Base-by-base conservation (phyloP, 306 rosid genomes). In the Cicer pinnatifidum region DNA sequence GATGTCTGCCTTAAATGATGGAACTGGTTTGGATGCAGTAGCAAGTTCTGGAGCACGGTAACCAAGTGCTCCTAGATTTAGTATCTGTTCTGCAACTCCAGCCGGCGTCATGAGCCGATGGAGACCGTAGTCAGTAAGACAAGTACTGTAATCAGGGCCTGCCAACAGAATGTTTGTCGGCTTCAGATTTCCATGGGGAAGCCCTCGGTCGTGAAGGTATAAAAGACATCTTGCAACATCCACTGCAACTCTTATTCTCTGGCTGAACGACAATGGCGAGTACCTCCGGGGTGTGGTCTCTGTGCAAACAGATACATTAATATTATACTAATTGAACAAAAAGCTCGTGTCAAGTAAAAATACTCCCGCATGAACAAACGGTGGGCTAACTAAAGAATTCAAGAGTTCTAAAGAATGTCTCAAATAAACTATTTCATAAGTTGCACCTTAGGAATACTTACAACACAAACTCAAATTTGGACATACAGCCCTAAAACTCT, bases 51-150 rank as follows among this genome's bases (percentile, higher is more conserved):
- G 91, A 62, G 98, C 91, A 11, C 98, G 87, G 80, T 94, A 91
- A 63, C 98, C 98, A 1, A 94, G 94, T 11, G 98, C 98, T 80
- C 98, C 98, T 8, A 94, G 90, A 80, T 89, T 94, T 40, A 91
- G 83, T 74, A 94, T 84, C 87, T 94, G 98, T 81, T 94, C 98
- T 0, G 95, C 93, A 57, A 91, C 85, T 54, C 98, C 98, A 37
- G 89, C 88, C 4, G 84, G 89, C 0, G 94, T 94, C 98, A 94
- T 94, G 39, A 94, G 88, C 78, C 98, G 94, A 68, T 94, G 97
- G 63, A 94, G 92, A 75, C 96, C 85, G 13, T 89, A 91, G 69
- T 94, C 97, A 33, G 92, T 88, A 23, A 94, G 92, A 9, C 83
- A 86, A 15, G 86, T 87, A 64, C 78, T 78, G 80, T 82, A 88